phyloP scores from a whole-genome alignment of 2,329 filamentous ascomycete genomes.

The Pleurostoma richardsiae region DNA sequence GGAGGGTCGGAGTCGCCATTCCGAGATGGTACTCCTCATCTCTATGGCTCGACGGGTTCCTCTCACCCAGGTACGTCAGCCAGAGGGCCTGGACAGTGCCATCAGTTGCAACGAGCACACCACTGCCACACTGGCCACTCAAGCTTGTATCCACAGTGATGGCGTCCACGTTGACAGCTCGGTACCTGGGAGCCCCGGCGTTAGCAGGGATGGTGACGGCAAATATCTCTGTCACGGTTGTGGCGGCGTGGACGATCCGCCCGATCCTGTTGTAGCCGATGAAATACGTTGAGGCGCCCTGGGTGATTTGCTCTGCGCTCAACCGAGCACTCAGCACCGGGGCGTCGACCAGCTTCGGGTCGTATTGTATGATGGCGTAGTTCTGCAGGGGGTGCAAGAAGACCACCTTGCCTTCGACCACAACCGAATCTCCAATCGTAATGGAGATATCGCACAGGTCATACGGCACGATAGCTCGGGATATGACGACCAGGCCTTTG shows the following conservation, averaged over 20 bases:
- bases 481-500: slow-evolving; percentile 91
- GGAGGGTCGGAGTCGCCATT: slow-evolving; percentile 78
- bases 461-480: slow-evolving; percentile 89
- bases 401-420: slow-evolving; percentile 88
- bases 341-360: slow-evolving; percentile 86
- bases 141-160: slow-evolving; percentile 95
- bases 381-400: slow-evolving; percentile 97
- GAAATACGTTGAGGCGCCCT: slow-evolving; percentile 92
- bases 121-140: slow-evolving; percentile 86
- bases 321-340: slow-evolving; percentile 87
- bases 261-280: slow-evolving; percentile 98
- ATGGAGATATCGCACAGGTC: slow-evolving; percentile 95
- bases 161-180: slow-evolving; percentile 92
- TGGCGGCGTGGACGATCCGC: slow-evolving; percentile 88
- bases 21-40: slow-evolving; percentile 90
- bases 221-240: slow-evolving; percentile 93
- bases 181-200: slow-evolving; percentile 77
- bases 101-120: slow-evolving; percentile 83
- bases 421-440: slow-evolving; percentile 94
- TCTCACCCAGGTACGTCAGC: slow-evolving; percentile 92
- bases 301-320: slow-evolving; percentile 76
- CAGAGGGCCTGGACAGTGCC: slow-evolving; percentile 93
- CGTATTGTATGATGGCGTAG: slow-evolving; percentile 93
- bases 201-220: slow-evolving; percentile 95
- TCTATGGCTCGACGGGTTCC: slow-evolving; percentile 8